Base-by-base conservation (phyloP, 2,329 filamentous ascomycete genomes). In the Juglanconis oblonga region DNA sequence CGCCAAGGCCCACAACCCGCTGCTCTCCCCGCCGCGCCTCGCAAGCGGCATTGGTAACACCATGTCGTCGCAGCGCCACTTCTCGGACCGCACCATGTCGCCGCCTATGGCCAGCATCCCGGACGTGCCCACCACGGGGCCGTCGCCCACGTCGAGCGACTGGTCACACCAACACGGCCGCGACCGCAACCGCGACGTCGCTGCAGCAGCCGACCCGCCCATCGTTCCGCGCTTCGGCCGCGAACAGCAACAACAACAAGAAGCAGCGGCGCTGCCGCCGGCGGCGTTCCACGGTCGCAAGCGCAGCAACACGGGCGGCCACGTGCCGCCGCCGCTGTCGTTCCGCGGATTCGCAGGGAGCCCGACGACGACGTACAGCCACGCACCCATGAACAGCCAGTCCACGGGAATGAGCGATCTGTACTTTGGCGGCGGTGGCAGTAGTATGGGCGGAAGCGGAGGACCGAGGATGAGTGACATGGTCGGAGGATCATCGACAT, bases 221-320 rank as follows among this genome's bases (percentile, higher is more conserved):
- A 78, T 84, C 62, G 87, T 93, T 50, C 87, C 88, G 3, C 86
- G 90, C 4, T 90, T 90, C 75, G 86, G 87, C 35, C 79, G 84
- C 14, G 79, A 79, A 7, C 76, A 74, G 63, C 75, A 48, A 13
- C 45, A 29, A 45, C 42, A 45, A 17, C 42, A 45, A 17, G 13
- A 45, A 14, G 17, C 42, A 17, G 13, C 4, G 71, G 74, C 50
- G 71, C 45, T 47, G 1, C 77, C 36, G 71, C 69, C 3, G 70
- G 74, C 50, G 71, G 36, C 48, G 4, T 17, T 81, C 0, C 93
- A 97, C 71, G 87, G 87, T 6, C 88, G 94, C 62, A 96, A 96
- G 77, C 84, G 93, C 64, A 97, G 92, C 77, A 96, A 94, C 70
- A 97, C 93, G 0, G 90, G 90, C 10, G 89, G 91, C 5, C 87